Conservation (phyloP, 148 eudicot genomes). For the Rhododendron mucronatum region DNA sequence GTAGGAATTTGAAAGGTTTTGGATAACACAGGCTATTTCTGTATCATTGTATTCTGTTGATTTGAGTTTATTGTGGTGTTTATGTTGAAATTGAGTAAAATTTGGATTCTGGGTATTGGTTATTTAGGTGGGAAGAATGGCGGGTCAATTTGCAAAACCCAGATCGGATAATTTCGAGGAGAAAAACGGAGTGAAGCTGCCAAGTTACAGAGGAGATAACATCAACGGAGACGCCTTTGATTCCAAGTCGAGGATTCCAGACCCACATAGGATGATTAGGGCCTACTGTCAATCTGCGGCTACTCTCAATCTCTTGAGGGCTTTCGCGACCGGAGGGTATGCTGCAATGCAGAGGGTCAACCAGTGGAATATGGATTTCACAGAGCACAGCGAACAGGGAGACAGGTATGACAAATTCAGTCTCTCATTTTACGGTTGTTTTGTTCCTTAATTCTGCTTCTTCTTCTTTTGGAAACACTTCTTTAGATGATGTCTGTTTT, state of each 20-base stretch:
- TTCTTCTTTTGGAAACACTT: background rate
- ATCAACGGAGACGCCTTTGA: slow-evolving; percentile 46
- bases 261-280: slow-evolving; percentile 90
- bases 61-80: background rate
- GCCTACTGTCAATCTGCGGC: slow-evolving; percentile 91
- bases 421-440: background rate
- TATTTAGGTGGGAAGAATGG: slow-evolving; percentile 86
- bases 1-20: background rate
- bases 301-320: slow-evolving; percentile 83
- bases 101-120: background rate
- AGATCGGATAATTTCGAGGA: slow-evolving; percentile 47
- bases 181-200: slow-evolving; percentile 45
- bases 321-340: slow-evolving; percentile 92
- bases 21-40: background rate
- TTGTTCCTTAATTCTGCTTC: background rate
- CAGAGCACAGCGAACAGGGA: slow-evolving; percentile 81
- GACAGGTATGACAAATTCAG: slow-evolving; percentile 48
- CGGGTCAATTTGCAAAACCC: slow-evolving; percentile 82
- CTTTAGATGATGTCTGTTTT: background rate
- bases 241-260: slow-evolving; percentile 53
- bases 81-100: background rate
- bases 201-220: slow-evolving; percentile 53
- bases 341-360: slow-evolving; percentile 90
- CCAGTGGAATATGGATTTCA: slow-evolving; percentile 83
- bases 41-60: background rate